These are phyloP conservation scores for Echium plantagineum DNA, from an alignment of 257 asterid species.

Conservation along the genomic window DNA sequence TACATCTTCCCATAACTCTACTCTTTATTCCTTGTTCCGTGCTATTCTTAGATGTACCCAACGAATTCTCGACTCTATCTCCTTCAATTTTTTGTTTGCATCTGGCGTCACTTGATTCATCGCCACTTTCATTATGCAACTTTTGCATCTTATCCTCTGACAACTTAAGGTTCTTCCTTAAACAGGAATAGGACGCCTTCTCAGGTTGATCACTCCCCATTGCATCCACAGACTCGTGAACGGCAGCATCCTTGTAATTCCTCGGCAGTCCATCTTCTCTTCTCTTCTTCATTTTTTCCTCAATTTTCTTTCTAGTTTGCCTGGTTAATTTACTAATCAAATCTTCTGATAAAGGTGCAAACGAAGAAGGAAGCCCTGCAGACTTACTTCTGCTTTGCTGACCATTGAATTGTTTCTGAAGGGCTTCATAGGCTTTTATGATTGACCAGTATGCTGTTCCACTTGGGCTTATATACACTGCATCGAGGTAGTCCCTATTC, in stretches of 20 bases:
- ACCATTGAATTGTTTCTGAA: constrained; percentile 62
- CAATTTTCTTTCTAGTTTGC: constrained; percentile 83
- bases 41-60: constrained; percentile 19
- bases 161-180: constrained; percentile 37
- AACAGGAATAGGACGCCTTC: constrained; percentile 33
- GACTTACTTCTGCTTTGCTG: constrained; percentile 27
- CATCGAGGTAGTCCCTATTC: constrained; percentile 88
- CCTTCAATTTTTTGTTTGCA: constrained; percentile 27
- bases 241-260: constrained; percentile 25
- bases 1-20: constrained; percentile 70
- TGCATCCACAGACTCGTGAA: constrained; percentile 29
- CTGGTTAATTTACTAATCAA: constrained; percentile 76
- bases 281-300: constrained; percentile 69
- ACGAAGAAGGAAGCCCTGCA: constrained; percentile 39
- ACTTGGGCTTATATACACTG: constrained; percentile 71
- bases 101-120: constrained; percentile 28
- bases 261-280: constrained; percentile 34
- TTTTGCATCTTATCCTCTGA: constrained; percentile 22
- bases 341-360: constrained; percentile 72
- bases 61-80: constrained; percentile 25
- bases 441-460: constrained; percentile 99
- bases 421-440: constrained; percentile 88
- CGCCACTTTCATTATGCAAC: constrained; percentile 30
- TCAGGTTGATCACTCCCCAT: constrained; percentile 48
- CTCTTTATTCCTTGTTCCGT: constrained; percentile 55